A percentile compares a stretch with the other conserved stretches of the same genome.
Conservation (phyloP, 495 filamentous ascomycete species). For the Talaromyces thailandensis region DNA sequence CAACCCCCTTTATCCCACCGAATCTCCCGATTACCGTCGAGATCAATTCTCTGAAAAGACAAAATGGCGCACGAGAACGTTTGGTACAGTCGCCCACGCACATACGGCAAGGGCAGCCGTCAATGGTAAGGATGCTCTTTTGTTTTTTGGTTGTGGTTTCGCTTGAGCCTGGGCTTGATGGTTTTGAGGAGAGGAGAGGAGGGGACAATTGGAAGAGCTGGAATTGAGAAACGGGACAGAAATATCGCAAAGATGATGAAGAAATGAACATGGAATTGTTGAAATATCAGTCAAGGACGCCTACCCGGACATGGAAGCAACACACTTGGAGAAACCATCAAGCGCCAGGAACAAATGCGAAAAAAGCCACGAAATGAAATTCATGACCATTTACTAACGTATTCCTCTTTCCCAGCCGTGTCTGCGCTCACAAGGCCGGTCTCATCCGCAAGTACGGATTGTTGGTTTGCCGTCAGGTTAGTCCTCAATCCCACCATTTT, state of each 20-base stretch:
- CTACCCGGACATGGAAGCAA: background rate
- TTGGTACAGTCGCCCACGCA: slow-evolving; percentile 95
- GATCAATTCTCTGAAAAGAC: slow-evolving; percentile 1
- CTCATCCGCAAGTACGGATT: slow-evolving; percentile 98
- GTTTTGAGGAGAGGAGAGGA: slow-evolving; percentile 8
- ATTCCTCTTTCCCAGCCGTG: slow-evolving; percentile 55
- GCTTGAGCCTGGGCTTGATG: slow-evolving; percentile 7
- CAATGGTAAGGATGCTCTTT: slow-evolving; percentile 60
- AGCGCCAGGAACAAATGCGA: background rate
- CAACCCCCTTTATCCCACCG: background rate
- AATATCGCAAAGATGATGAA: slow-evolving; percentile 1
- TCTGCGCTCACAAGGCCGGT: slow-evolving; percentile 92
- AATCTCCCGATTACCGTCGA: background rate
- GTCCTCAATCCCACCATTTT: slow-evolving; percentile 8
- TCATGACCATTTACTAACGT: slow-evolving; percentile 4
- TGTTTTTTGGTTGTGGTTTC: slow-evolving; percentile 3
- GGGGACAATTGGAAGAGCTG: background rate
- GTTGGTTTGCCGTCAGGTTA: slow-evolving; percentile 74
- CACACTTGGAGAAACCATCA: background rate
- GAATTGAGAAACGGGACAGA: slow-evolving; percentile 6
- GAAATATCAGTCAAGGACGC: slow-evolving; percentile 8
- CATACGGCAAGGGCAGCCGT: slow-evolving; percentile 82
- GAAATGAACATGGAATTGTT: slow-evolving; percentile 12
- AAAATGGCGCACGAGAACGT: slow-evolving; percentile 99
- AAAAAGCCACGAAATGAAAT: background rate